Base-by-base conservation (phyloP, 257 asterid genomes). In the Agastache rugosa region DNA sequence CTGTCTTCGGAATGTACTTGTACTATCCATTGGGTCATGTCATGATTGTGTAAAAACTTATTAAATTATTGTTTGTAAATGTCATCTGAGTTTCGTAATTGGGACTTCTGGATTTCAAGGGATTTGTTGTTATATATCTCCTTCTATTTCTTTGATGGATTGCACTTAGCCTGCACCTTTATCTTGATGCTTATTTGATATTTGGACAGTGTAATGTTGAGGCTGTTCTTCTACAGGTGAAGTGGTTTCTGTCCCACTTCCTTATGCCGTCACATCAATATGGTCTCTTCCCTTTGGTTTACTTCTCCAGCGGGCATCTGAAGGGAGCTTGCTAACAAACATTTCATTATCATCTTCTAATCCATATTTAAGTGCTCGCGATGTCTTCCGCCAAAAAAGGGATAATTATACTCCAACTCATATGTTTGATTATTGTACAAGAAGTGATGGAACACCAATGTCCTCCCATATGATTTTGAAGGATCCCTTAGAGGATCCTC, bases 271-370 rank as follows among this genome's bases (percentile, higher is more conserved):
- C 59, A 67, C 83, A 75, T 88, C 98, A 80, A 90, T 94, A 78
- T 94, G 97, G 97, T 82, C 98, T 76, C 96, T 94, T 83, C 97
- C 98, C 15, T 87, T 74, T 81, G 98, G 98, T 69, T 86, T 94
- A 78, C 97, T 94, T 76, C 95, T 94, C 74, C 92, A 91, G 81
- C 87, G 80, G 73, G 91, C 87, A 71, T 82, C 93, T 59, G 97
- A 88, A 76, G 91, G 91, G 77, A 90, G 78, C 78, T 86, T 83
- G 41, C 79, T 69, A 53, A 63, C 83, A 73, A 83, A 85, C 56
- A 79, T 72, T 68, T 78, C 88, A 11, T 82, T 85, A 79, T 81
- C 90, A 61, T 83, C 92, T 74, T 81, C 90, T 45, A 85, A 79
- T 74, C 83, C 87, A 69, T 78, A 64, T 75, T 77, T 82, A 82